Conservation (phyloP, 257 asterid species). For the Asclepias syriaca region DNA sequence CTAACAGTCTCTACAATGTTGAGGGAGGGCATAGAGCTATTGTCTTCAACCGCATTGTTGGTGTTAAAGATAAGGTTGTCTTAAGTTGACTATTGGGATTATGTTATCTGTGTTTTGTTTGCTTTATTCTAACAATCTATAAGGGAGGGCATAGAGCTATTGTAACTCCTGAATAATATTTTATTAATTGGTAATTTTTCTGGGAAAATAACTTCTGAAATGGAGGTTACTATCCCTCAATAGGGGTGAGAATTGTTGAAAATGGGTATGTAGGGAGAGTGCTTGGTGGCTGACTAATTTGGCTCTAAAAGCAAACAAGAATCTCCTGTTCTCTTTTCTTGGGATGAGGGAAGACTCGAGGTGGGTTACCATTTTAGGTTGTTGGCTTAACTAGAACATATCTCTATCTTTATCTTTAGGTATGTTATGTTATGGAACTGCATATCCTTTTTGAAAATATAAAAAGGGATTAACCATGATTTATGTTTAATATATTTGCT, state of each 20-base stretch:
- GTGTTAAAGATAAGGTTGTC: conserved; percentile 72
- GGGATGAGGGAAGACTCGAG: no score
- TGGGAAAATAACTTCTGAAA: background rate
- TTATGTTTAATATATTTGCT: background rate
- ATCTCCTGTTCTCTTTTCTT: background rate
- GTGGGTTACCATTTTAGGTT: background rate
- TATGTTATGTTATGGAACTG: background rate
- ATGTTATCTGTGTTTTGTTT: background rate
- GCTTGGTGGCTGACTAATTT: background rate
- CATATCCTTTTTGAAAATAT: background rate
- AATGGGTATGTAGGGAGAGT: background rate
- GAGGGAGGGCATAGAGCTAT: conserved; percentile 95
- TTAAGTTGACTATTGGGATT: background rate
- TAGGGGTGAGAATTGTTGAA: background rate
- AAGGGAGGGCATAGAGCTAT: background rate
- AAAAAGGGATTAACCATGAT: background rate
- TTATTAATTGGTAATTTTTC: background rate
- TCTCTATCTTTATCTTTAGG: background rate
- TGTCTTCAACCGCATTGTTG: conserved; percentile 72
- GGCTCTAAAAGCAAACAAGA: background rate
- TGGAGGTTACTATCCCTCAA: background rate
- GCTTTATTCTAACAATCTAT: background rate
- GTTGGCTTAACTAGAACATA: background rate
- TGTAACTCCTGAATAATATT: background rate
- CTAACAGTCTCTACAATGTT: conserved; percentile 85